Evolutionary conservation across 768 basidiomycete species (phyloP).

Genomic region (Cystofilobasidium ferigula): DNA sequence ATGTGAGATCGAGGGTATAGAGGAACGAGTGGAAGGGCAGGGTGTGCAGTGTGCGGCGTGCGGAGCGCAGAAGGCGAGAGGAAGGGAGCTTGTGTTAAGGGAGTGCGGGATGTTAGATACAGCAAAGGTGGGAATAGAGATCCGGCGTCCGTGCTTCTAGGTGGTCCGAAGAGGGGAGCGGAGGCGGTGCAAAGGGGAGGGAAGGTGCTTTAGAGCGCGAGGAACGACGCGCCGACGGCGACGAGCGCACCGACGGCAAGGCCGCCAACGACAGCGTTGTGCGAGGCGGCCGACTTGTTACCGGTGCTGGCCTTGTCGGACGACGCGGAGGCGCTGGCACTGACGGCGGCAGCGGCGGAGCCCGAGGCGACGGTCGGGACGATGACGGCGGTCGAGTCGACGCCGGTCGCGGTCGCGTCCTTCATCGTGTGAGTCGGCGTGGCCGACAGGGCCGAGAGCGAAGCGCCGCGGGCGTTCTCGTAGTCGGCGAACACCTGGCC

Average conservation of each 20-base stretch:
- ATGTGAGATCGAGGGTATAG: no score
- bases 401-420: neutral
- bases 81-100: no score
- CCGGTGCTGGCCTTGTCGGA: neutral
- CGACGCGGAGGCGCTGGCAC: neutral
- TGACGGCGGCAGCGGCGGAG: neutral
- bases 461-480: conserved; percentile 6
- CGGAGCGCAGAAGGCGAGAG: no score
- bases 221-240: neutral
- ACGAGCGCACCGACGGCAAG: neutral
- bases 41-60: no score
- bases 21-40: no score
- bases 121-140: no score
- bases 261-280: neutral
- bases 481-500: conserved; percentile 3
- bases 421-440: neutral
- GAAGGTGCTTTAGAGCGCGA: neutral
- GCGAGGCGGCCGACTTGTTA: neutral
- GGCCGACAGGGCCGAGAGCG: neutral
- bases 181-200: neutral
- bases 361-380: neutral
- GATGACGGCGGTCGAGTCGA: neutral
- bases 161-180: no score
- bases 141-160: no score
- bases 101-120: no score